phyloP scores from a whole-genome alignment of 148 eudicot species.

The Salicornia ramosissima region DNA sequence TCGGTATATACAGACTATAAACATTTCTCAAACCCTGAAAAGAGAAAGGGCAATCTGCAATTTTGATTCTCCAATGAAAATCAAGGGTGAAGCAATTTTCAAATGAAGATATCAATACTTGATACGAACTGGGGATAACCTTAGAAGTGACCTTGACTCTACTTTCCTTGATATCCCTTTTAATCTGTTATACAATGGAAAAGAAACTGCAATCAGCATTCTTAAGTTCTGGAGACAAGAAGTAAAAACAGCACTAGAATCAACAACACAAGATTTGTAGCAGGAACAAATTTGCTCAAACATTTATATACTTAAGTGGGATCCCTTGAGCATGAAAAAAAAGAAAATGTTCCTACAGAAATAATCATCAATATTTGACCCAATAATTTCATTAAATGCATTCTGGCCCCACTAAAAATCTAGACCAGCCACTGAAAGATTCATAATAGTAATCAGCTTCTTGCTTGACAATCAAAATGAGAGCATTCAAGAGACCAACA shows the following conservation, averaged over 20 bases:
- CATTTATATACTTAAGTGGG: no score
- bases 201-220: constrained; percentile 6
- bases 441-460: neutral
- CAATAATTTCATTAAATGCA: no score
- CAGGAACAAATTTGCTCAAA: neutral
- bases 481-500: neutral
- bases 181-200: constrained; percentile 43
- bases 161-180: constrained; percentile 92
- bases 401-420: no score
- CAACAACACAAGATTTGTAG: neutral
- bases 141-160: constrained; percentile 87
- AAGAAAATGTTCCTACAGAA: no score
- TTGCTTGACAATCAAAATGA: neutral
- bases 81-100: neutral
- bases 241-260: neutral
- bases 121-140: constrained; percentile 34
- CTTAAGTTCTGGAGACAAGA: neutral
- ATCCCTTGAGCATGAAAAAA: no score
- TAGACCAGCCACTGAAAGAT: no score
- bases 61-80: neutral
- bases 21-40: neutral
- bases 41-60: neutral
- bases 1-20: neutral
- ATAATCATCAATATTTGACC: no score
- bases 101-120: neutral